Conservation (phyloP, 2,329 filamentous ascomycete species). For the Pezicula carpinea region DNA sequence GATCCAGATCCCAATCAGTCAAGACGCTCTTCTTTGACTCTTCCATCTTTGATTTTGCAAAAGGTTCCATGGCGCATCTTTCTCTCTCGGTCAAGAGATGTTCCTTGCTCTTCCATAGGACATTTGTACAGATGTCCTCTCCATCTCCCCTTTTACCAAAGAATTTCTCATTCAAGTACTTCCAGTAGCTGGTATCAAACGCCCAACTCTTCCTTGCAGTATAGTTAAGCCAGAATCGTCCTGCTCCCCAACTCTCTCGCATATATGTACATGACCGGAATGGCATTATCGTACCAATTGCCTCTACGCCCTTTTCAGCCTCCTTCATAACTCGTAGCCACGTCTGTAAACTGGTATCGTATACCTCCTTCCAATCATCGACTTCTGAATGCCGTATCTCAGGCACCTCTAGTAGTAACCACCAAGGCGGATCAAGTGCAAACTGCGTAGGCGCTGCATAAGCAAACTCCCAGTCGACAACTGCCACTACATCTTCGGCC, state of each 20-base stretch:
- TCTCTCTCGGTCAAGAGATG: conserved; percentile 25
- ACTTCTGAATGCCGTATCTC: conserved; percentile 31
- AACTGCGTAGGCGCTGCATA: conserved; percentile 33
- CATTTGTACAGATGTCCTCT: conserved; percentile 4
- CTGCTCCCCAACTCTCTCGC: conserved; percentile 32
- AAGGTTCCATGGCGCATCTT: conserved; percentile 22
- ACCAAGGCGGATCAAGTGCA: conserved; percentile 33
- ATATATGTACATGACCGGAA: conserved; percentile 27
- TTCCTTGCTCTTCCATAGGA: conserved; percentile 25
- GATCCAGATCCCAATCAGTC: conserved; percentile 7
- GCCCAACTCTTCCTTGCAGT: conserved; percentile 34
- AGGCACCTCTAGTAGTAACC: conserved; percentile 30
- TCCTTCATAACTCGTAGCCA: conserved; percentile 30
- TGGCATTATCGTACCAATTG: neutral
- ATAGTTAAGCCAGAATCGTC: conserved; percentile 31
- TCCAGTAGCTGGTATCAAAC: conserved; percentile 35
- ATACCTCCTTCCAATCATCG: conserved; percentile 27
- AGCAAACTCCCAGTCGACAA: conserved; percentile 39
- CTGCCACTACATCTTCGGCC: conserved; percentile 24
- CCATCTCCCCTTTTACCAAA: conserved; percentile 25
- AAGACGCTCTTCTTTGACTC: conserved; percentile 14
- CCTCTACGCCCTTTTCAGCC: conserved; percentile 23
- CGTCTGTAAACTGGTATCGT: conserved; percentile 28
- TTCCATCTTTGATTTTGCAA: conserved; percentile 29
- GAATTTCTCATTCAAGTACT: conserved; percentile 30